These are phyloP conservation scores for Sphaerulina musiva DNA, from an alignment of 2,329 filamentous ascomycete genomes.

Conservation along the genomic window DNA sequence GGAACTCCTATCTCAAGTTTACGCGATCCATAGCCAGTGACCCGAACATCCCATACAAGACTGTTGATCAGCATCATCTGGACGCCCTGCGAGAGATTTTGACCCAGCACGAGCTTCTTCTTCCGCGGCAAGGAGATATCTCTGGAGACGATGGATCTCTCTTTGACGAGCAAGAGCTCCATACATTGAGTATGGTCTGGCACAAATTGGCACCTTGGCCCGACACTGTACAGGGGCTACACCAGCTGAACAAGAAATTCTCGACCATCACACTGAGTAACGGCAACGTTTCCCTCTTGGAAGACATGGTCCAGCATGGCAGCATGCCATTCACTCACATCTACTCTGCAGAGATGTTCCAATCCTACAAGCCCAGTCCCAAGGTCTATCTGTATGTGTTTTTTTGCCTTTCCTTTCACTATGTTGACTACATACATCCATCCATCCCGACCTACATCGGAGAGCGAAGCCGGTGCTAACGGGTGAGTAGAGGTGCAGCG, in stretches of 20 bases:
- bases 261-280: constrained; percentile 66
- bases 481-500: constrained; percentile 49
- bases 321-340: constrained; percentile 56
- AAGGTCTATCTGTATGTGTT: constrained; percentile 50
- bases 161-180: constrained; percentile 44
- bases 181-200: constrained; percentile 56
- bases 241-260: constrained; percentile 42
- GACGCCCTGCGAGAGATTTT: constrained; percentile 57
- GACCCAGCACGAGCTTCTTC: constrained; percentile 36
- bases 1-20: constrained; percentile 47
- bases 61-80: constrained; percentile 66
- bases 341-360: constrained; percentile 63
- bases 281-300: constrained; percentile 61
- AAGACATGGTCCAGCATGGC: constrained; percentile 56
- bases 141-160: constrained; percentile 38
- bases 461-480: not conserved
- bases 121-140: not conserved
- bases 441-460: not conserved
- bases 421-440: not conserved
- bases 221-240: constrained; percentile 56
- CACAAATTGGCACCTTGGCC: constrained; percentile 65
- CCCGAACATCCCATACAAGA: constrained; percentile 50
- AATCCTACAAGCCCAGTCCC: constrained; percentile 66
- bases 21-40: constrained; percentile 47
- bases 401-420: no score